Evolutionary conservation across 2,329 filamentous ascomycete genomes (phyloP).

Genomic region (Verticillium albo-atrum): DNA sequence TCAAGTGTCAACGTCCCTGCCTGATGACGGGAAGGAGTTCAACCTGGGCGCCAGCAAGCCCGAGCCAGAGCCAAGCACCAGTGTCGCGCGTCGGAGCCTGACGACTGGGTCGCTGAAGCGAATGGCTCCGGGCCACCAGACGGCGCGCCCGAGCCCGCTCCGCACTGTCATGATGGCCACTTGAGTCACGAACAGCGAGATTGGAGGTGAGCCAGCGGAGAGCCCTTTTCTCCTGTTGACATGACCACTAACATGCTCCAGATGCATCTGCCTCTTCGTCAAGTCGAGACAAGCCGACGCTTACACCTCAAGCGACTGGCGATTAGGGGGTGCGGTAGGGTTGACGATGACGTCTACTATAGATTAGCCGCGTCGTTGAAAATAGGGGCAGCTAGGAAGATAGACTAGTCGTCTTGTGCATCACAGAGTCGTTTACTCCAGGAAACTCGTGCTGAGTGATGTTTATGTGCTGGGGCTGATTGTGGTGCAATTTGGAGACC

Average conservation of each 20-base stretch:
- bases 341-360: neutral
- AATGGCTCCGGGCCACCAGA: conserved; percentile 42
- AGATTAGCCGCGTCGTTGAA: neutral
- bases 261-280: neutral
- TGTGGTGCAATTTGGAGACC: too few species aligned
- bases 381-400: neutral
- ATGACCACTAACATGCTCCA: neutral
- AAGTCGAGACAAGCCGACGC: neutral
- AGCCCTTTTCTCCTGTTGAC: neutral
- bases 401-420: neutral
- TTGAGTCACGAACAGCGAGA: conserved; percentile 36
- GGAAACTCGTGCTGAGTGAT: neutral
- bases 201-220: conserved; percentile 7
- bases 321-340: neutral
- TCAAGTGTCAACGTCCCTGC: conserved; percentile 51
- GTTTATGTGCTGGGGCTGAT: neutral
- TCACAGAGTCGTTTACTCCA: neutral
- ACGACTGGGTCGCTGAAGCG: conserved; percentile 39
- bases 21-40: conserved; percentile 24
- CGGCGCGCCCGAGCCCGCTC: conserved; percentile 62
- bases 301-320: neutral
- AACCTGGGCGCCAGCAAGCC: conserved; percentile 14
- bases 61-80: conserved; percentile 32
- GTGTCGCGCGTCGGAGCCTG: conserved; percentile 40
- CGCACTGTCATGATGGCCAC: conserved; percentile 62